Conservation (phyloP, 73 alveolate genomes). For the Tetrahymena borealis region DNA sequence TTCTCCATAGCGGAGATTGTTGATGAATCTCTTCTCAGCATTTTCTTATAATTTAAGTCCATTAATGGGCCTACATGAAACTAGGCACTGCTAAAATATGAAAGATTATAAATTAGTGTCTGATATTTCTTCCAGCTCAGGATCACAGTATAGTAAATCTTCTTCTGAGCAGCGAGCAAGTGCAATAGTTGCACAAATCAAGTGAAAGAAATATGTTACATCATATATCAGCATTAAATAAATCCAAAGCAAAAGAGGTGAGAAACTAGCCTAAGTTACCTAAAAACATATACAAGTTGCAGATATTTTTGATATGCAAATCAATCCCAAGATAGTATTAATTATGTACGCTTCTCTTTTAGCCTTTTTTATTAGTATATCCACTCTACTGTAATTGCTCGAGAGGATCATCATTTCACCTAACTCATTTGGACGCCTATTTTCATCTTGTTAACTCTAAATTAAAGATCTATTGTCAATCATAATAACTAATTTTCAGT, state of each 20-base stretch:
- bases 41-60: neutral
- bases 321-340: neutral
- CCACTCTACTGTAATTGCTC: neutral
- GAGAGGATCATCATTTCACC: neutral
- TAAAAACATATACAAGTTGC: neutral
- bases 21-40: neutral
- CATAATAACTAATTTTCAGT: neutral
- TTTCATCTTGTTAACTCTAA: neutral
- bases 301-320: neutral
- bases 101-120: neutral
- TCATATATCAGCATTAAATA: neutral
- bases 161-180: neutral
- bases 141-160: neutral
- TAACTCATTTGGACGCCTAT: neutral
- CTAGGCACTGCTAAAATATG: neutral
- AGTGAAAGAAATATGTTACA: neutral
- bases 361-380: neutral
- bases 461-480: neutral
- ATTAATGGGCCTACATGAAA: neutral
- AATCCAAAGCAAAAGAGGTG: neutral
- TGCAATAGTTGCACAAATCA: neutral
- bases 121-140: neutral
- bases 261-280: neutral
- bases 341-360: neutral
- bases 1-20: neutral